Percentiles rank a stretch among this genome's conserved stretches.
These are phyloP conservation scores for Backusella morwellensis DNA, from an alignment of 192 early-diverging fungal species.

Conservation along the genomic window DNA sequence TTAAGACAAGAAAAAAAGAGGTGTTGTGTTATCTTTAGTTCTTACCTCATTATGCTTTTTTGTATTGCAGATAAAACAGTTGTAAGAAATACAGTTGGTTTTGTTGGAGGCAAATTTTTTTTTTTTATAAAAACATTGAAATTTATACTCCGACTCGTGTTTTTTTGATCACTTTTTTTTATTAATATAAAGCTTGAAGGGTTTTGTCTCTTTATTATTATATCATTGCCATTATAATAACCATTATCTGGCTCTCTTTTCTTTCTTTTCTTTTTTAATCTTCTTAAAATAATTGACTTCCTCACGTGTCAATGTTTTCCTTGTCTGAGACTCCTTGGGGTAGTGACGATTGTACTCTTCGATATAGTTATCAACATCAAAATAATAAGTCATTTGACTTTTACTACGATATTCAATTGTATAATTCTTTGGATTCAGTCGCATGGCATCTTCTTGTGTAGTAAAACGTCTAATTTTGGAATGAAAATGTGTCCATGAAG, in stretches of 20 bases:
- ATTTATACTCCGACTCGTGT: neutral
- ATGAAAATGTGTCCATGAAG: conserved; percentile 37
- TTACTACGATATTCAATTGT: conserved; percentile 34
- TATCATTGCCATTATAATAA: conserved; percentile 11
- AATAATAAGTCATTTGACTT: conserved; percentile 40
- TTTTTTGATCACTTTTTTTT: neutral
- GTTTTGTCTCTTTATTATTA: neutral
- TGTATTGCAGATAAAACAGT: neutral
- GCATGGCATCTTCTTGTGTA: conserved; percentile 19
- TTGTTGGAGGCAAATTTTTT: neutral
- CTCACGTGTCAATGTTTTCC: conserved; percentile 27
- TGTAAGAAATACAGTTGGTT: neutral
- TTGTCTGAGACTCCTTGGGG: neutral
- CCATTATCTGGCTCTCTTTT: conserved; percentile 36
- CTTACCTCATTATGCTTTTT: conserved; percentile 6
- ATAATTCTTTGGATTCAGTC: conserved; percentile 35
- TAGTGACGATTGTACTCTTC: conserved; percentile 24
- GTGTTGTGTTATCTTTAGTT: neutral
- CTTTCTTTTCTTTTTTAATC: conserved; percentile 39
- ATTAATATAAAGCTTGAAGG: neutral
- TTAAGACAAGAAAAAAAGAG: neutral
- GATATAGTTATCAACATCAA: conserved; percentile 41
- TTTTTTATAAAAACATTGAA: neutral
- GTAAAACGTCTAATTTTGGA: conserved; percentile 37
- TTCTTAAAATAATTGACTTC: conserved; percentile 36